These are phyloP conservation scores for Pelargonium nanum DNA, from an alignment of 345 rosid genomes.

Conservation along the genomic window DNA sequence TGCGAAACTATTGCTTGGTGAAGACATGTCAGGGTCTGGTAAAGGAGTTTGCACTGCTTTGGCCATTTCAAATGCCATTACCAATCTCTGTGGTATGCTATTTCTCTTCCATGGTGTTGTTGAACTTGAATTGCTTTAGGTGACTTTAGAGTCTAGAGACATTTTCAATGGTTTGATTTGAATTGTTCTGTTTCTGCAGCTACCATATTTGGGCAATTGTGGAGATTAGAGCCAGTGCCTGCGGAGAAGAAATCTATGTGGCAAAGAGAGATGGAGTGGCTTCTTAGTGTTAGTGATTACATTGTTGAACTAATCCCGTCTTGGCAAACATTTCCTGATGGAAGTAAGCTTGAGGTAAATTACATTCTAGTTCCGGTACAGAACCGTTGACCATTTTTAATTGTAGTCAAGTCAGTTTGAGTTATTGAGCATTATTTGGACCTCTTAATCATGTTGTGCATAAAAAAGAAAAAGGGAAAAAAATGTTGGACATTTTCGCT, in stretches of 20 bases:
- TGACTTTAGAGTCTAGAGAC: not conserved
- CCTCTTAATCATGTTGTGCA: not conserved
- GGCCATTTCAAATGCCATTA: conserved; percentile 36
- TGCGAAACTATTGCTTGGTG: conserved; percentile 35
- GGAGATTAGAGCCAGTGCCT: conserved; percentile 35
- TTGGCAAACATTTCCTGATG: conserved; percentile 13
- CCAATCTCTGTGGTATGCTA: conserved; percentile 28
- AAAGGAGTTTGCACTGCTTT: conserved; percentile 35
- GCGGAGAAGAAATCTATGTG: conserved; percentile 33
- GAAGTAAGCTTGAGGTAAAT: conserved; percentile 14
- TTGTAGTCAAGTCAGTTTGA: not conserved
- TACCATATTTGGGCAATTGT: conserved; percentile 36
- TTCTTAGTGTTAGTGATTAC: conserved; percentile 13
- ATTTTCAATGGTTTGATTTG: not conserved
- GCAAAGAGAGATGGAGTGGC: conserved; percentile 28
- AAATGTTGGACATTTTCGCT: not conserved
- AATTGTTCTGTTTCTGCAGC: conserved; percentile 7
- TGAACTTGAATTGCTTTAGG: not conserved
- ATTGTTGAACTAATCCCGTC: conserved; percentile 14
- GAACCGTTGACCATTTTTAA: not conserved
- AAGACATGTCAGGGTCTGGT: conserved; percentile 41
- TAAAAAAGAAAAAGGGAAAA: not conserved
- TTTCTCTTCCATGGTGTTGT: too few species aligned
- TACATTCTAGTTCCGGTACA: not conserved
- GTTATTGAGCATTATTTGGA: not conserved